Base-by-base conservation (phyloP, 2,329 filamentous ascomycete genomes). In the Ceratocystiopsis minuta region DNA sequence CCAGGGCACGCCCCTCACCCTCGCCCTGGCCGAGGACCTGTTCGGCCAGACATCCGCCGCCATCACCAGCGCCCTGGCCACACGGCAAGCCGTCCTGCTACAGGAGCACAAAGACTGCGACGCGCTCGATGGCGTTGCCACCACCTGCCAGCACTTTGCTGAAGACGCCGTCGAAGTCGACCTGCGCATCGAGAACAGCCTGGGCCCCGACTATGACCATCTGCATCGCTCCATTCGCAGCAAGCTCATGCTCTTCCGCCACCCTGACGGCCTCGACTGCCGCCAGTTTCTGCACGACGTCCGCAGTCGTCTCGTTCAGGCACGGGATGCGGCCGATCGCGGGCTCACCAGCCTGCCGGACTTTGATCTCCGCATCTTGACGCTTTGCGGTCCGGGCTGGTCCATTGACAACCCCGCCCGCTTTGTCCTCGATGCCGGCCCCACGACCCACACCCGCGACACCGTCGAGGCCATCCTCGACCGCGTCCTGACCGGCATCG, bases 391-490 rank as follows among this genome's bases (percentile, higher is more conserved):
- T 6, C 56, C 56, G 10, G 58, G 59, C 4, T 72, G 68, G 66
- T 56, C 57, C 9, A 49, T 65, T 16, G 60, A 61, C 9, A 57
- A 67, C n/a, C 64, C 68, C 4, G 55, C 67, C 12, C 53, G 59
- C 33, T 63, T 71, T 43, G 55, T 56, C 9, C 52, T 70, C 6
- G 62, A 62, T 40, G 53, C 63, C 2, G 55, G 57, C 3, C 24
- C 24, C 24, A 54, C 56, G 3, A 63, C 61, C 4, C 59, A 66
- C 48, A 62, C 60, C 20, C 60, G 64, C 20, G 57, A 60, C 45
- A 66, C 56, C 32, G 58, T 67, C 35, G 60, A 67, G 45, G 65
- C 67, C 10, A 59, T 70, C 6, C 52, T 72, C 24, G 66, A 70
- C 42, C 61, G 68, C 34, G 54, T 72, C 16, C 65, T 70, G 48